Conservation (phyloP, 768 basidiomycete species). For the Agrocybe pediades region DNA sequence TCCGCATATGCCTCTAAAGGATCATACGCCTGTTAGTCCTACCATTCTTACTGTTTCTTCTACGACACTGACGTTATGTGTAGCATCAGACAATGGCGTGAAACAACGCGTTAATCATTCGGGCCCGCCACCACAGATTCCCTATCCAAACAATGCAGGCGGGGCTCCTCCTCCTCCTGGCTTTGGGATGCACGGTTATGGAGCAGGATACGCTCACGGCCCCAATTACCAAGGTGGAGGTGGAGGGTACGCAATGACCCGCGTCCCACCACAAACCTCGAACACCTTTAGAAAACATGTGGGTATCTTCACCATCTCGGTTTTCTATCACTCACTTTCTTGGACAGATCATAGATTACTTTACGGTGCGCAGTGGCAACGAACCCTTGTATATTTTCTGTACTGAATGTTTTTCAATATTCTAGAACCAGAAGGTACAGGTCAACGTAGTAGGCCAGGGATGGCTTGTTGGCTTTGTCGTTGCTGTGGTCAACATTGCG, state of each 20-base stretch:
- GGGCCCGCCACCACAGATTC: not conserved
- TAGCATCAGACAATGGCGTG: not conserved
- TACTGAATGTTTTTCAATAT: not conserved
- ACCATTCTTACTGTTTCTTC: too few species aligned
- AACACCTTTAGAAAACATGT: not conserved
- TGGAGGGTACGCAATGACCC: not conserved
- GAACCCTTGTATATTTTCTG: not conserved
- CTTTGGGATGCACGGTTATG: not conserved
- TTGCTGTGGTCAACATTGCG: slow-evolving; percentile 1
- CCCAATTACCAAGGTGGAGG: not conserved
- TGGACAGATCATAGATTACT: not conserved
- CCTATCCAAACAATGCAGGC: too few species aligned
- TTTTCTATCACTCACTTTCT: not conserved
- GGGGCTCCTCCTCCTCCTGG: not conserved
- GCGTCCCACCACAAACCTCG: not conserved
- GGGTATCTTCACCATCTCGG: too few species aligned
- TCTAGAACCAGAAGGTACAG: slow-evolving; percentile 17
- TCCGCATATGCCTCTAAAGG: too few species aligned
- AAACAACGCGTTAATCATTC: not conserved
- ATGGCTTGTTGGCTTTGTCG: slow-evolving; percentile 18
- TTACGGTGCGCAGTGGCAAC: not conserved
- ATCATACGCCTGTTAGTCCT: too few species aligned
- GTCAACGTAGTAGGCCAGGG: slow-evolving; percentile 18
- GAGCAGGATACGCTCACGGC: not conserved
- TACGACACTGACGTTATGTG: not conserved